phyloP scores from a whole-genome alignment of 352 stramenopile species.

The Globisporangium middletonii region DNA sequence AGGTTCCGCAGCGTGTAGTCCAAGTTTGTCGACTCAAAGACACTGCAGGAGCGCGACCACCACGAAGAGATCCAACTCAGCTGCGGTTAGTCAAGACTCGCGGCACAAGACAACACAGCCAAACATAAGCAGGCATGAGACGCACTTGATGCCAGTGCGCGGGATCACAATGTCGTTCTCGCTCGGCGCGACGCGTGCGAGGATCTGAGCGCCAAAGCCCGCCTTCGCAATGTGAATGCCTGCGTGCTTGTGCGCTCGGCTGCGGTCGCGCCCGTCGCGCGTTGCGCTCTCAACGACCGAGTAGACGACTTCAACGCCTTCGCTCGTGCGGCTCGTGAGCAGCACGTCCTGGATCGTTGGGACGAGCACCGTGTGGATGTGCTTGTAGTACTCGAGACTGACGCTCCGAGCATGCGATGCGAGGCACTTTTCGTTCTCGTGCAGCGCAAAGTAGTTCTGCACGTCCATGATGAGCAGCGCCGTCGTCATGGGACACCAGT shows the following conservation, averaged over 20 bases:
- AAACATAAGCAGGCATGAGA: conserved; percentile 11
- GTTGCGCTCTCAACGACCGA: conserved; percentile 87
- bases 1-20: conserved; percentile 89
- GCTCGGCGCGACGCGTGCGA: conserved; percentile 34
- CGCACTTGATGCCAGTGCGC: conserved; percentile 74
- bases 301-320: conserved; percentile 84
- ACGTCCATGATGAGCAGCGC: conserved; percentile 58
- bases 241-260: conserved; percentile 82
- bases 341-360: conserved; percentile 58
- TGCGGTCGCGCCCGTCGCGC: conserved; percentile 75
- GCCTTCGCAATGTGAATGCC: conserved; percentile 67
- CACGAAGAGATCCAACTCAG: no score
- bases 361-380: conserved; percentile 41
- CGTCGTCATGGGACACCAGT: conserved; percentile 63
- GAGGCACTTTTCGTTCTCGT: conserved; percentile 20
- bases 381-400: conserved; percentile 35
- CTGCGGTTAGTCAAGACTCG: neutral
- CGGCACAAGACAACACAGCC: neutral
- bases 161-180: conserved; percentile 81
- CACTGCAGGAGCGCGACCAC: conserved; percentile 19
- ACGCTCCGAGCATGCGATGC: conserved; percentile 6
- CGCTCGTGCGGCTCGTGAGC: conserved; percentile 36
- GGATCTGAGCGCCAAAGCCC: conserved; percentile 66
- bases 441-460: conserved; percentile 61
- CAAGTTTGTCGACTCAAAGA: conserved; percentile 86